Base-by-base conservation (phyloP, 2,329 filamentous ascomycete species). In the Sodiomyces alkalinus region DNA sequence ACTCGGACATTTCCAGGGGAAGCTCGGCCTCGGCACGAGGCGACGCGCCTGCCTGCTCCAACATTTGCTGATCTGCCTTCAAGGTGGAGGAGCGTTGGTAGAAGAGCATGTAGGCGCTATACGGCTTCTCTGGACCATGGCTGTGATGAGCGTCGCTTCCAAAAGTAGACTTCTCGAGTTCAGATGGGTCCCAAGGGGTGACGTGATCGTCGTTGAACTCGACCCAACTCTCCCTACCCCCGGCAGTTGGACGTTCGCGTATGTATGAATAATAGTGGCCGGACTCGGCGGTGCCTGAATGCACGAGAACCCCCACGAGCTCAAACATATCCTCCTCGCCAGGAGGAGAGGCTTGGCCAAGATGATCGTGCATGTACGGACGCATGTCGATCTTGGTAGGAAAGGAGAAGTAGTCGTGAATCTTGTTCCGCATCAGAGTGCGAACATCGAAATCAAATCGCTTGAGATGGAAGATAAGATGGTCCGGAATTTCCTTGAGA, bases 251-350 rank as follows among this genome's bases (percentile, higher is more conserved):
- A 12, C 85, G 69, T 48, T 93, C 80, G 29, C 83, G 79, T 37
- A 92, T 83, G 48, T 85, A 96, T 0, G 87, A 96, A 53, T 94
- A 96, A 54, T 98, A 98, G 49, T 98, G 90, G 0, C 90, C 90
- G 17, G 83, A 87, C 46, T 94, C 83, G 9, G 87, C 85, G 3
- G 80, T 92, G 11, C 90, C 90, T 10, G 80, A 79, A 48, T 98
- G 90, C 2, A 98, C 83, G 12, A 98, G 71, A 25, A 98, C 73
- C 3, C 90, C 90, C n/a, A 93, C 86, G 3, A 98, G 66, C 50
- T 94, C 83, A 43, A 96, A 98, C 1, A 80, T 51, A 49, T 98
- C 90, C 21, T 76, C 67, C 24, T 69, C 53, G 4, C 55, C 52
- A 3, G 64, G 56, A 4, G 60, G 50, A 2, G 62, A 55, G 4